Base-by-base conservation (phyloP, 2,329 filamentous ascomycete genomes). In the Clonostachys rosea region DNA sequence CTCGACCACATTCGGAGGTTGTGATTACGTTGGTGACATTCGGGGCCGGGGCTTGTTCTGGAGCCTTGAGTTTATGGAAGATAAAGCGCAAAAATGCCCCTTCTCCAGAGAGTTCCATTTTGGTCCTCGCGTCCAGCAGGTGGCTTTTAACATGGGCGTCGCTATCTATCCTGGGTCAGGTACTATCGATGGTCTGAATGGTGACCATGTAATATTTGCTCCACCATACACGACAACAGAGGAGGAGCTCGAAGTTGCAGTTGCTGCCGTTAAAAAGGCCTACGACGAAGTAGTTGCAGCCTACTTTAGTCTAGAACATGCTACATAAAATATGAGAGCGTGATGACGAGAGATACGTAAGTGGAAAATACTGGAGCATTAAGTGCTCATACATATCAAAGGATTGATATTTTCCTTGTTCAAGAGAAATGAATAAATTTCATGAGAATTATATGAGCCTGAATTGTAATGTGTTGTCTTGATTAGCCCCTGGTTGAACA, bases 121-220 rank as follows among this genome's bases (percentile, higher is more conserved):
- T 30, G 62, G 58, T 0, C 44, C 50, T 4, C 52, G 48, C 40
- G 55, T 67, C 1, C 57, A 63, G 13, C 54, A 62, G 30, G 51
- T 48, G 7, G 62, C 62, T 1, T 62, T 66, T 18, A 47, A 56
- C 12, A 40, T 58, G 14, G 59, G 62, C 1, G 56, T 76, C 16
- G 62, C 65, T 8, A 58, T 89, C 4, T 89, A 89, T 57, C 81
- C 81, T 2, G 84, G 83, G 0, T 66, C 68, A 1, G 85, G 85
- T 2, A 81, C 81, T 0, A 78, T 70, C 0, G 82, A 75, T 53
- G 74, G 87, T 42, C 71, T 76, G 2, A 59, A 60, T 2, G 86
- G 87, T 10, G 87, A 91, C 56, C 84, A 89, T 60, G 68, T 89
- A 35, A 71, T 91, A 24, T 56, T 91, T 11, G 78, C 85, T 2